These are phyloP conservation scores for Eutypella sp. DNA, from an alignment of 2,329 filamentous ascomycete species.

Conservation along the genomic window DNA sequence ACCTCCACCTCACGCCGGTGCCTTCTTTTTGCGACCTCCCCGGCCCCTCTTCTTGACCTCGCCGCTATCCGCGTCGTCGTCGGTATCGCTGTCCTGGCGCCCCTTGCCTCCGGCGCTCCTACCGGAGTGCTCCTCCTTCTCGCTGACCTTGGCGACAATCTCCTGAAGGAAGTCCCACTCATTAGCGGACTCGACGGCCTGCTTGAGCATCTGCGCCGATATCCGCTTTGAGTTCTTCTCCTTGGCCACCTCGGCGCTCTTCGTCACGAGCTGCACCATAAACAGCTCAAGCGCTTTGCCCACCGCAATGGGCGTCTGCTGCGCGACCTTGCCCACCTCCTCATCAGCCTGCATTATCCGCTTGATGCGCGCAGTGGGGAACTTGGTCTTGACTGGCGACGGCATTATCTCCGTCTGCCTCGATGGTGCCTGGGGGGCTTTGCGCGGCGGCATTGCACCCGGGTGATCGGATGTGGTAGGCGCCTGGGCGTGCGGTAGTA, in stretches of 20 bases:
- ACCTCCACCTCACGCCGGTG: slow-evolving; percentile 26
- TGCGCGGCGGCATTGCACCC: slow-evolving; percentile 35
- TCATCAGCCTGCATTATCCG: slow-evolving; percentile 99
- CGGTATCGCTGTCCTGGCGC: slow-evolving; percentile 49
- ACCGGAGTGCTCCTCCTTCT: slow-evolving; percentile 47
- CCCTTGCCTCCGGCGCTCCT: slow-evolving; percentile 24
- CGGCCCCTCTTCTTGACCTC: slow-evolving; percentile 42
- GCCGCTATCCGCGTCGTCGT: slow-evolving; percentile 43
- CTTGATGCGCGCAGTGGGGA: slow-evolving; percentile 96
- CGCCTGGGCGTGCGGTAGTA: slow-evolving; percentile 18
- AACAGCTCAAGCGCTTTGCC: slow-evolving; percentile 95
- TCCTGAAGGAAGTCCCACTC: slow-evolving; percentile 93
- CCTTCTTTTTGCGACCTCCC: slow-evolving; percentile 48
- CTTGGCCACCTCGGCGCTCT: slow-evolving; percentile 78
- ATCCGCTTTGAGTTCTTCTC: slow-evolving; percentile 84
- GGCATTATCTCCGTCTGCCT: slow-evolving; percentile 43
- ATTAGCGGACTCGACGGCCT: slow-evolving; percentile 80
- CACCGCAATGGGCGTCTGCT: slow-evolving; percentile 94
- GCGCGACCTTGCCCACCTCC: slow-evolving; percentile 95
- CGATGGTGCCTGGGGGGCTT: slow-evolving; percentile 30
- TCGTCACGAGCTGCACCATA: slow-evolving; percentile 90
- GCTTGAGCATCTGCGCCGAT: slow-evolving; percentile 85
- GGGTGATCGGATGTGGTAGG: slow-evolving; percentile 9
- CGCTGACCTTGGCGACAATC: slow-evolving; percentile 74
- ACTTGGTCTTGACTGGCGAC: slow-evolving; percentile 86